Base-by-base conservation (phyloP, 2,329 filamentous ascomycete genomes). In the Graphium sp. region DNA sequence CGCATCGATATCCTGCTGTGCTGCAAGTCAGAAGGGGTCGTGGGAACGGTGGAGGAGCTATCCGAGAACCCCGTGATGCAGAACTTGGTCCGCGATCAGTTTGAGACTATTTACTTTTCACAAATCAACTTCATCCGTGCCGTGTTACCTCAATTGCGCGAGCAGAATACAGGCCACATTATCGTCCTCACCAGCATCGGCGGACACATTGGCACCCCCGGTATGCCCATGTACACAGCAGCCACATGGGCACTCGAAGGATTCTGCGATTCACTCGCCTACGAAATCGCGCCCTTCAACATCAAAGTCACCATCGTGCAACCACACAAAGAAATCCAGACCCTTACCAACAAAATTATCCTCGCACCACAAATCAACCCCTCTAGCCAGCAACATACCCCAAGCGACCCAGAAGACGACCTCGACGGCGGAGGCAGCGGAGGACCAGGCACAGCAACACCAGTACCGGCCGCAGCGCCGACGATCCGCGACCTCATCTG, bases 91-190 rank as follows among this genome's bases (percentile, higher is more conserved):
- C 72, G 80, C 35, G 81, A 92, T 44, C 87, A 94, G 48, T 94
- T 95, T 48, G 87, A 95, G 50, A 74, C 74, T 37, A 83, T 92
- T 42, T 95, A 91, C 60, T 95, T 95, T 50, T 83, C 82, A 1
- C 84, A 91, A 33, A 77, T 95, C 49, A 95, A 95, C 53, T 82
- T 92, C 47, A 91, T 95, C 57, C 91, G 89, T 49, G 80, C 85
- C 10, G 65, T 74, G 2, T 61, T 98, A 14, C 84, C 87, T 1
- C 65, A 74, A 31, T 75, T 95, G 49, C 68, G 89, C 24, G 62
- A 65, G 34, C 78, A 85, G 44, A 74, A 77, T 40, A 84, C 76
- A 7, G 89, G 89, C 0, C 89, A 98, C 49, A 77, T 95, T 37
- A 76, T 95, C 36, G 70, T 91, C 31, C 64, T 95, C 28, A 89